These are phyloP conservation scores for Vickermania ingenoplastis DNA, from an alignment of 208 protist genomes.

Conservation along the genomic window DNA sequence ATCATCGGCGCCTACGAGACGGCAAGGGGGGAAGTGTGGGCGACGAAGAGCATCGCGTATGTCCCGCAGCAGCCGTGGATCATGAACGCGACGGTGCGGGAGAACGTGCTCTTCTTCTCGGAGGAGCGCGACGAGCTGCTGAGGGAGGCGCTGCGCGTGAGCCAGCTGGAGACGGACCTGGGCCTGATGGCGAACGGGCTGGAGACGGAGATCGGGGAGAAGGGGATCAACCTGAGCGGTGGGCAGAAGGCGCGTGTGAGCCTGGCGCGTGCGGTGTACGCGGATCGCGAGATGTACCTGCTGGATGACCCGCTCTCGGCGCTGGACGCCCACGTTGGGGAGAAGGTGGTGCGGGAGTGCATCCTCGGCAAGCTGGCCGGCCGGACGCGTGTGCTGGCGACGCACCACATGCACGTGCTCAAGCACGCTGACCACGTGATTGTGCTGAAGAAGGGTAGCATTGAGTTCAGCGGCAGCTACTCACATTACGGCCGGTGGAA, in stretches of 20 bases:
- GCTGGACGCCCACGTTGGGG: conserved; percentile 85
- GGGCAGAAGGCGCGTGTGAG: conserved; percentile 83
- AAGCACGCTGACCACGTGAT: conserved; percentile 73
- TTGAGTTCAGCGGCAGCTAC: conserved; percentile 38
- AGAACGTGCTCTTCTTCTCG: conserved; percentile 91
- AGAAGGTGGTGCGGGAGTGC: conserved; percentile 31
- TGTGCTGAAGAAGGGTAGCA: conserved; percentile 31
- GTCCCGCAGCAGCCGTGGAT: conserved; percentile 90
- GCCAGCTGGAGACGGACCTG: conserved; percentile 84
- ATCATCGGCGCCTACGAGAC: conserved; percentile 33
- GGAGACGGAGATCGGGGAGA: conserved; percentile 84
- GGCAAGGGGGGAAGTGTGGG: conserved; percentile 18
- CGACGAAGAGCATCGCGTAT: conserved; percentile 62
- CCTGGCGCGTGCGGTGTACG: conserved; percentile 85
- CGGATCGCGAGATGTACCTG: conserved; percentile 74
- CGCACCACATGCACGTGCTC: conserved; percentile 91
- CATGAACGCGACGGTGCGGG: conserved; percentile 83
- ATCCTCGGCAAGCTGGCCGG: conserved; percentile 38
- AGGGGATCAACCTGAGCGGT: conserved; percentile 83
- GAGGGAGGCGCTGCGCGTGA: conserved; percentile 24
- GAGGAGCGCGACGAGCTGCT: conserved; percentile 36
- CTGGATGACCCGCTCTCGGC: conserved; percentile 90
- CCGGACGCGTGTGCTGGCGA: conserved; percentile 90
- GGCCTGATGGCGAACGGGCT: conserved; percentile 66
- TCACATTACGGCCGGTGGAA: conserved; percentile 6